phyloP scores from a whole-genome alignment of 1,284 basidiomycete species.

The Rhodotorula sp. region DNA sequence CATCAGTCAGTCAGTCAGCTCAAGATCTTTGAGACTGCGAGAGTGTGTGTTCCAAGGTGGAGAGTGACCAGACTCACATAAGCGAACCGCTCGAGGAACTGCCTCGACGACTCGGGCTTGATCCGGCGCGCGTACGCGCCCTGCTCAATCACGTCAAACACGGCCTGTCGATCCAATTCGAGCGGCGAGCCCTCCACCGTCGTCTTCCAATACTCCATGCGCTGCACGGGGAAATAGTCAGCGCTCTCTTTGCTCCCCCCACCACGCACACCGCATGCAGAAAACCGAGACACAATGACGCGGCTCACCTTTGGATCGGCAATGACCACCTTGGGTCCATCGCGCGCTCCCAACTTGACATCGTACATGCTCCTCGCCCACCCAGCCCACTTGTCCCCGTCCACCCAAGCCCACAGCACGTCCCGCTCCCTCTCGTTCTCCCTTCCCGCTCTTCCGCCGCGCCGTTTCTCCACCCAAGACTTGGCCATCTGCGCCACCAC shows the following conservation, averaged over 20 bases:
- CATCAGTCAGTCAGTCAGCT: conserved; percentile 21
- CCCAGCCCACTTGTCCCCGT: conserved; percentile 70
- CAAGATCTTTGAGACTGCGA: background rate
- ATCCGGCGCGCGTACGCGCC: conserved; percentile 60
- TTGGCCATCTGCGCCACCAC: conserved; percentile 59
- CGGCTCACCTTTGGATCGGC: conserved; percentile 75
- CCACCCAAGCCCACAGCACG: conserved; percentile 83
- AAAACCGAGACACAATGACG: background rate
- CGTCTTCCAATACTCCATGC: conserved; percentile 65
- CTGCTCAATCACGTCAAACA: conserved; percentile 71
- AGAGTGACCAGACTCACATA: conserved; percentile 32
- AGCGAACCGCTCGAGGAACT: conserved; percentile 49
- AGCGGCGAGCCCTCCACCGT: conserved; percentile 60
- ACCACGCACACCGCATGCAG: background rate
- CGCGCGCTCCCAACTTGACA: conserved; percentile 54
- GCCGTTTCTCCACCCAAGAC: conserved; percentile 61
- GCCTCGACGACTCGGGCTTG: conserved; percentile 54
- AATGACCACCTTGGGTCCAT: conserved; percentile 65
- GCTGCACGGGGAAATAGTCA: conserved; percentile 50
- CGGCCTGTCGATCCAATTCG: conserved; percentile 57
- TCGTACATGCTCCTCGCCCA: conserved; percentile 90
- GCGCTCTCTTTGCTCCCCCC: background rate
- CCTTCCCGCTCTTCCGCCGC: background rate
- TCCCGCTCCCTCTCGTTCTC: conserved; percentile 53
- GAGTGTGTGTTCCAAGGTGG: too few relatives aligned